Evolutionary conservation across 306 rosid genomes (phyloP).

Genomic region (Cajanus cajan): DNA sequence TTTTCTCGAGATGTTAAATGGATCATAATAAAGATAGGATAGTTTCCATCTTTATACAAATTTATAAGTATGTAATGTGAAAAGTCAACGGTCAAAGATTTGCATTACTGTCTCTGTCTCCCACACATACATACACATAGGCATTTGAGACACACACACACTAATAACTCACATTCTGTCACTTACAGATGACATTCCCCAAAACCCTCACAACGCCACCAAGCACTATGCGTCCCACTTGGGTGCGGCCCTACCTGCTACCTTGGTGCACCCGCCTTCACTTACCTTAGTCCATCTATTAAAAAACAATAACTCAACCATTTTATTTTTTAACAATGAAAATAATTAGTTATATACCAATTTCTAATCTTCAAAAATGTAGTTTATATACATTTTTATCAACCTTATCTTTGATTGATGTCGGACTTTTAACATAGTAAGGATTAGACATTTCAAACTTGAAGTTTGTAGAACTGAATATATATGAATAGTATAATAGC

Average conservation of each 20-base stretch:
- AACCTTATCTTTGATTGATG: too few relatives aligned
- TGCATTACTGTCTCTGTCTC: slow-evolving; percentile 70
- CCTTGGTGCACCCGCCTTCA: slow-evolving; percentile 62
- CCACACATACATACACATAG: slow-evolving; percentile 33
- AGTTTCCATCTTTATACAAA: neutral
- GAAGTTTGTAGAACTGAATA: too few relatives aligned
- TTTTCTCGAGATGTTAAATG: slow-evolving; percentile 78
- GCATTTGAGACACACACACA: slow-evolving; percentile 12
- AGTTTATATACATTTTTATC: too few relatives aligned
- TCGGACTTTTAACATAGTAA: too few relatives aligned
- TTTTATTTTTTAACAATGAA: too few relatives aligned
- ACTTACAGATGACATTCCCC: slow-evolving; percentile 57
- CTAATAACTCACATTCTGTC: slow-evolving; percentile 30
- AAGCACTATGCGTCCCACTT: slow-evolving; percentile 67
- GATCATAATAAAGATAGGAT: neutral
- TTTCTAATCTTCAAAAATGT: too few relatives aligned
- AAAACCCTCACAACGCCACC: slow-evolving; percentile 64
- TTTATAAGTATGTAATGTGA: neutral
- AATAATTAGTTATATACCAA: too few relatives aligned
- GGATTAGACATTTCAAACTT: too few relatives aligned
- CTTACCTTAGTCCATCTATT: neutral
- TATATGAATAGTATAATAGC: too few relatives aligned
- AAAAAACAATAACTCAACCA: neutral
- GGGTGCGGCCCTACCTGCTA: slow-evolving; percentile 60
- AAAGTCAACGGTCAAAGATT: slow-evolving; percentile 86